A percentile compares a stretch with the other conserved stretches of the same genome.
These are phyloP conservation scores for Gossypium trilobum DNA, from an alignment of 441 rosid genomes.

Conservation along the genomic window DNA sequence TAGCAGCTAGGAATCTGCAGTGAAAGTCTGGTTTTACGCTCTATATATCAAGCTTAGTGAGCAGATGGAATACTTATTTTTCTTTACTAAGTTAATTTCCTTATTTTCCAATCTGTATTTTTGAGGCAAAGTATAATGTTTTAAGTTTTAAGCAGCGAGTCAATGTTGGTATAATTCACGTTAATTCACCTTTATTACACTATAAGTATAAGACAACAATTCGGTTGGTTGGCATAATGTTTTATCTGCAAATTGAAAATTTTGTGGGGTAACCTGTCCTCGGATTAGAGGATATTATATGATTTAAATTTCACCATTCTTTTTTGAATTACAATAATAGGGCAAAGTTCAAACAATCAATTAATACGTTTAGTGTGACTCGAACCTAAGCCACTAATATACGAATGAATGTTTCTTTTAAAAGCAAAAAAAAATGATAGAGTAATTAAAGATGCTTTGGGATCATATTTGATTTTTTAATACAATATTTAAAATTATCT, in stretches of 20 bases:
- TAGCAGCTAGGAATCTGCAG: not conserved
- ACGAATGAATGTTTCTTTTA: too few species aligned
- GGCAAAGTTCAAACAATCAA: accelerated
- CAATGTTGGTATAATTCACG: not conserved
- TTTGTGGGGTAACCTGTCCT: not conserved
- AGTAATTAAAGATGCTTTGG: too few species aligned
- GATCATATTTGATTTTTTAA: too few species aligned
- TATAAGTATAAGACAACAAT: not conserved
- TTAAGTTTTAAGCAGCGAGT: not conserved
- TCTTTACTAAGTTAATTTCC: not conserved
- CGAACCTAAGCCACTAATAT: too few species aligned
- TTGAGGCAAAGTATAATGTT: too few species aligned
- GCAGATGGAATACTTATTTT: not conserved
- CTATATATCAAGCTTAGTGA: not conserved
- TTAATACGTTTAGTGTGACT: too few species aligned
- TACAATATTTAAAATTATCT: too few species aligned
- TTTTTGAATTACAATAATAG: too few species aligned
- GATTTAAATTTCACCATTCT: not conserved
- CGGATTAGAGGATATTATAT: not conserved
- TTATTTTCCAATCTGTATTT: not conserved
- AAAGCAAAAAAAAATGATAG: too few species aligned
- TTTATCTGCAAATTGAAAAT: not conserved
- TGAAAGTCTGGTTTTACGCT: not conserved
- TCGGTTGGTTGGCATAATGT: not conserved
- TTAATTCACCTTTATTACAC: not conserved